Evolutionary conservation across 2,329 filamentous ascomycete species (phyloP), one percentile per base, ranked within the genome.

Genomic region (Trichophyton equinum): DNA sequence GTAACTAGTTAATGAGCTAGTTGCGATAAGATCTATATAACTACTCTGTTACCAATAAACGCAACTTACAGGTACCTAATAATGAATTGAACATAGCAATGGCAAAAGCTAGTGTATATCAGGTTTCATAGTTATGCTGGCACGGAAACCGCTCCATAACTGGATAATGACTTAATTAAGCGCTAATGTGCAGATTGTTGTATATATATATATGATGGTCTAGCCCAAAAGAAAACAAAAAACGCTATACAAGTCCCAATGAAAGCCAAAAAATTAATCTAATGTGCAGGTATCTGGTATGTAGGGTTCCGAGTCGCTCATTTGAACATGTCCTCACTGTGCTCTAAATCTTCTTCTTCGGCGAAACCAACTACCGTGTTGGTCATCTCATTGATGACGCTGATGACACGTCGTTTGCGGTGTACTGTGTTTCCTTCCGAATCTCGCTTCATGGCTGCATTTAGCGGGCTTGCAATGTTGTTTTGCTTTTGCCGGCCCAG

Each of bases 301-400:
- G n/a, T 6, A 25, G 2, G 13, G 30, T 18, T 25, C 25, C 25
- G 20, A 36, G 15, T 22, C 20, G 49, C 55, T 55, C 25, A 55
- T 63, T 42, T 62, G 27, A 61, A 11, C 20, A 55, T 18, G 51
- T 55, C n/a, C 60, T 62, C 46, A 20, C 57, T 30, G 13, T 61
- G 46, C 58, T 57, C 58, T 33, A 65, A 38, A 40, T 65, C 63
- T 25, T 59, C 51, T 42, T 62, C 61, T 61, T 65, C 60, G n/a
- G 63, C 18, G 30, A 65, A 58, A 30, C 62, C 62, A 22, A 62
- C 36, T 6, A 62, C 38, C 18, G 61, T 57, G 30, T 61, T 33
- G 11, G 53, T 40, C 11, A 33, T 44, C 33, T 58, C 63, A 20
- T 57, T 56, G 15, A 58, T 55, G 11, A 63, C 57, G 18, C 46